A percentile compares a stretch with the other conserved stretches of the same genome.
phyloP scores from a whole-genome alignment of 2,329 filamentous ascomycete genomes.

The Diplodia sapinea region DNA sequence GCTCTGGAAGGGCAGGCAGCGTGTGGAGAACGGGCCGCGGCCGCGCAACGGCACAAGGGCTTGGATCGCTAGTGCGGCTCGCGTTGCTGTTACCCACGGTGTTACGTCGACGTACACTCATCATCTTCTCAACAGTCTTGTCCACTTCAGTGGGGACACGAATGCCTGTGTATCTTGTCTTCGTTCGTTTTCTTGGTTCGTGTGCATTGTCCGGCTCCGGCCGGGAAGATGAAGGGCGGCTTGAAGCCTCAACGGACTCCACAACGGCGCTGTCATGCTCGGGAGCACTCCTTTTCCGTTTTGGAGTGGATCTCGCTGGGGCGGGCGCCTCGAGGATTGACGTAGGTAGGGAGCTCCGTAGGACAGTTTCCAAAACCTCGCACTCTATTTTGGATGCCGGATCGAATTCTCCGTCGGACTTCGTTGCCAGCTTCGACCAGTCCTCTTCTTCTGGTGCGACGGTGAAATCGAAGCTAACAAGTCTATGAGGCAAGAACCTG shows the following conservation, averaged over 20 bases:
- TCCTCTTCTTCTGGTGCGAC: constrained; percentile 29
- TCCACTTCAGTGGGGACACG: background rate
- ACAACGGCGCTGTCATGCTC: background rate
- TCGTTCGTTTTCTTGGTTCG: background rate
- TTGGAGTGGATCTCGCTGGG: constrained; percentile 30
- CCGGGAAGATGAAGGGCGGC: background rate
- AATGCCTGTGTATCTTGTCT: background rate
- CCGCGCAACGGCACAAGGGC: background rate
- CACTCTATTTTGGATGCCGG: constrained; percentile 43
- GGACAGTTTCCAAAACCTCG: constrained; percentile 45
- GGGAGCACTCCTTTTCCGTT: background rate
- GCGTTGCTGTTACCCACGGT: background rate
- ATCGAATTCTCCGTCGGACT: constrained; percentile 43
- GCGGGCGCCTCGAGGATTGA: constrained; percentile 37
- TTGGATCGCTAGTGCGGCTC: background rate
- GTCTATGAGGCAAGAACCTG: constrained; percentile 44
- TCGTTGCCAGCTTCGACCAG: constrained; percentile 40
- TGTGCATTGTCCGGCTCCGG: background rate
- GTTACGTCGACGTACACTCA: background rate
- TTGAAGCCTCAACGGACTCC: background rate
- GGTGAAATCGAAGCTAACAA: constrained; percentile 37
- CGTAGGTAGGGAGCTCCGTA: constrained; percentile 41
- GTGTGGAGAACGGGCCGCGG: background rate
- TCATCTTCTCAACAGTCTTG: background rate
- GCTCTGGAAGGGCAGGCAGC: background rate